These are phyloP conservation scores for Rhizophagus clarus DNA, from an alignment of 192 early-diverging fungal genomes.

Conservation along the genomic window DNA sequence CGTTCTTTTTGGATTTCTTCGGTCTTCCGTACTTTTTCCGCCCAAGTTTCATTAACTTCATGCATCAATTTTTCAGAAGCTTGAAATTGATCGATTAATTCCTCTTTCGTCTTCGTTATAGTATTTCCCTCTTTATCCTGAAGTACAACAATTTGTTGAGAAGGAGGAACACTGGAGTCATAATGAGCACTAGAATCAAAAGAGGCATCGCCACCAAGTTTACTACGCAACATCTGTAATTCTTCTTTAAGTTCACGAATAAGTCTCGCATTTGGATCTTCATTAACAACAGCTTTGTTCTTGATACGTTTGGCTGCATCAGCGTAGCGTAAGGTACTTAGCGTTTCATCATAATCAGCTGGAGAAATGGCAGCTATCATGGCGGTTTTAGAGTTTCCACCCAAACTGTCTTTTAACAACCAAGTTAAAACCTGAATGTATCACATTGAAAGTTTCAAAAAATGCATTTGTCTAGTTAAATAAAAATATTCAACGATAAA, in stretches of 20 bases:
- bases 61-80: slow-evolving; percentile 86
- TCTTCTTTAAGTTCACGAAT: slow-evolving; percentile 87
- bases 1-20: slow-evolving; percentile 72
- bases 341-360: slow-evolving; percentile 73
- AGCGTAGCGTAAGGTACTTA: slow-evolving; percentile 87
- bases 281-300: slow-evolving; percentile 90
- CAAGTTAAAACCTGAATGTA: slow-evolving; percentile 70
- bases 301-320: slow-evolving; percentile 91
- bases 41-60: slow-evolving; percentile 84
- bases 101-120: slow-evolving; percentile 49
- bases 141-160: slow-evolving; percentile 44
- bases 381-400: slow-evolving; percentile 82
- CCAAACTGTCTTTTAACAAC: slow-evolving; percentile 81
- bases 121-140: slow-evolving; percentile 47
- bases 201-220: slow-evolving; percentile 38
- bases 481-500: neutral
- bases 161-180: slow-evolving; percentile 39
- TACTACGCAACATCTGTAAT: slow-evolving; percentile 62
- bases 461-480: neutral
- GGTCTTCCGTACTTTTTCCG: slow-evolving; percentile 74
- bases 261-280: slow-evolving; percentile 77
- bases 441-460: neutral
- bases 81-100: slow-evolving; percentile 77
- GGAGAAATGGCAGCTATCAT: slow-evolving; percentile 84
- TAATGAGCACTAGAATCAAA: neutral